These are phyloP conservation scores for Xerocomellus amylosporus DNA, from an alignment of 768 basidiomycete genomes.

Conservation along the genomic window DNA sequence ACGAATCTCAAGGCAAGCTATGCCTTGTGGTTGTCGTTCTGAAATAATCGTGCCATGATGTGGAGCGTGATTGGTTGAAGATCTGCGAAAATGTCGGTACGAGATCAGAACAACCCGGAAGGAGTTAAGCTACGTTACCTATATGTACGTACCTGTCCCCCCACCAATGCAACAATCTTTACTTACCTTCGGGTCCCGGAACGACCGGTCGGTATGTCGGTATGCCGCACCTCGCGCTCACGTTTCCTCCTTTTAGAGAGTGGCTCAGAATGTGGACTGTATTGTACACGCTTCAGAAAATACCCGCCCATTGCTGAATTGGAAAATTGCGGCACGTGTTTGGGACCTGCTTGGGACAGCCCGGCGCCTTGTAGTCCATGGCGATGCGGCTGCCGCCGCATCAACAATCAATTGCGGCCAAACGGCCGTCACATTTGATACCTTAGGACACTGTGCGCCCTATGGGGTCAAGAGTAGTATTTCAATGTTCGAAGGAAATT, in stretches of 20 bases:
- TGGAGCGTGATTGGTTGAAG: constrained; percentile 5
- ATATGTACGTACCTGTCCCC: constrained; percentile 10
- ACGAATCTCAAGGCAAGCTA: not conserved
- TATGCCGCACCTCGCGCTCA: not conserved
- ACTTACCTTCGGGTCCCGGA: not conserved
- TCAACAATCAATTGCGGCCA: not conserved
- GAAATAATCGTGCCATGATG: constrained; percentile 5
- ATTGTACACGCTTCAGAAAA: not conserved
- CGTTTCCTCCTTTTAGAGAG: not conserved
- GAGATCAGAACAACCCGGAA: constrained; percentile 32
- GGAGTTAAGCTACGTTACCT: constrained; percentile 30
- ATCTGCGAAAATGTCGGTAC: constrained; percentile 20
- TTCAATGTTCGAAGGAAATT: not conserved
- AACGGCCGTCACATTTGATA: not conserved
- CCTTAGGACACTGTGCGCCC: not conserved
- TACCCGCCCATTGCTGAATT: not conserved
- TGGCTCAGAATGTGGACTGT: not conserved
- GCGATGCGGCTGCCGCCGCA: not conserved
- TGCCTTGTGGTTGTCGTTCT: constrained; percentile 13
- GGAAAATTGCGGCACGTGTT: not conserved
- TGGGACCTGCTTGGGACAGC: not conserved
- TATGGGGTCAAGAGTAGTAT: not conserved
- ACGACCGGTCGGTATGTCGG: not conserved
- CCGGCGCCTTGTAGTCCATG: not conserved
- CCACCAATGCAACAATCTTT: not conserved